Evolutionary conservation across 2,329 filamentous ascomycete species (phyloP), one percentile per base, ranked within the genome.

Genomic region (Falciphora oryzae): DNA sequence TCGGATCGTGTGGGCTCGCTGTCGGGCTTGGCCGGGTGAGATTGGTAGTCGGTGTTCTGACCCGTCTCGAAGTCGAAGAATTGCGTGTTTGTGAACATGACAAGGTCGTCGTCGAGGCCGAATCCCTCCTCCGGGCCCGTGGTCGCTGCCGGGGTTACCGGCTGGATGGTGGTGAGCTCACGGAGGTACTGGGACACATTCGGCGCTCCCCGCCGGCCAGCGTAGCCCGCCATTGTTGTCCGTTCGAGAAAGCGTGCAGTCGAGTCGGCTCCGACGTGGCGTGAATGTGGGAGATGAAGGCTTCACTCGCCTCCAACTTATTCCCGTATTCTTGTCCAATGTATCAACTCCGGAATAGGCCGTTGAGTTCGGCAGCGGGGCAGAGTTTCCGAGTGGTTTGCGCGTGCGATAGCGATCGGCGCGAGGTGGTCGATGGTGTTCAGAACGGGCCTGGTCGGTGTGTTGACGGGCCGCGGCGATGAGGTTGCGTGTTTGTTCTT

Each of bases 151-250:
- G 89, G 82, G 64, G 89, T 85, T 70, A 87, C 86, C 67, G 89
- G 81, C 28, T 63, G 62, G 62, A 63, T 53, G 6, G 57, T 59
- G 80, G 97, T 97, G 72, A 97, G 83, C 70, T 93, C 90, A 72
- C 91, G 89, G 69, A 97, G 84, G 80, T 95, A 96, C 73, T 93
- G 89, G 73, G 92, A 93, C 78, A 97, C 91, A 76, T 96, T 96
- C 73, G 91, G 89, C 71, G 86, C 90, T n/a, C 44, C 44, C 74
- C 90, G 88, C 67, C 92, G 89, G 73, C 88, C 89, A 77, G 84
- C 88, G 83, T 87, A 93, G 75, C 81, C 66, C 57, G 62, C 53
- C 62, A 63, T 63, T 10, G 27, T 56, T 44, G 22, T n/a, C 44
- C 44, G 18, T 53, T 5, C 18, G 38, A 11, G 18, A 53, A 53